These are phyloP conservation scores for Trifolium dubium DNA, from an alignment of 306 rosid genomes.

Conservation along the genomic window DNA sequence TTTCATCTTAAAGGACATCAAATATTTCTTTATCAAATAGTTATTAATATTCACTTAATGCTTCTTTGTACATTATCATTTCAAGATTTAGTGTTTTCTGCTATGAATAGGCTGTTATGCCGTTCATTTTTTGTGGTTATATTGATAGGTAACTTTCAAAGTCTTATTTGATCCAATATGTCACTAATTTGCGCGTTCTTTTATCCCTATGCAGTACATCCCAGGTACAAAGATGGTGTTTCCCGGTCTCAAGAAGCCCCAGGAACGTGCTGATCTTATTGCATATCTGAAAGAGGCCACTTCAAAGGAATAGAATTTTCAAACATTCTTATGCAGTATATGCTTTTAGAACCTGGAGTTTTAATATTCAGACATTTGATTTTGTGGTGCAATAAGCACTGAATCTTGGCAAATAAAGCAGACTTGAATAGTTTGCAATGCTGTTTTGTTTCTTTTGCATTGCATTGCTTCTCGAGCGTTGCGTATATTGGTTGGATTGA, in stretches of 20 bases:
- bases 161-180: not conserved
- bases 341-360: constrained; percentile 41
- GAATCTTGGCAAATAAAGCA: constrained; percentile 59
- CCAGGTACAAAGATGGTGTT: constrained; percentile 99
- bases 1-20: not conserved
- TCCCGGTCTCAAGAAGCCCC: constrained; percentile 96
- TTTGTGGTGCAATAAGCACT: constrained; percentile 49
- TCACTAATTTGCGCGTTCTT: constrained; percentile 22
- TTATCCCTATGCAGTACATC: constrained; percentile 64
- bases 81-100: constrained; percentile 9
- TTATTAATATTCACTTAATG: not conserved
- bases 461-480: constrained; percentile 49
- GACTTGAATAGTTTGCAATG: constrained; percentile 57
- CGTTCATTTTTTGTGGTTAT: not conserved
- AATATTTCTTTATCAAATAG: not conserved
- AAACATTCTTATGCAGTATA: constrained; percentile 24
- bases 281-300: constrained; percentile 85
- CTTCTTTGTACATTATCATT: not conserved
- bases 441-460: constrained; percentile 50
- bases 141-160: constrained; percentile 5
- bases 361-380: constrained; percentile 41
- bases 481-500: constrained; percentile 43
- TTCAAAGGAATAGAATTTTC: constrained; percentile 43
- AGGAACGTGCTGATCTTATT: constrained; percentile 89
- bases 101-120: constrained; percentile 6